phyloP scores from a whole-genome alignment of 805 yeast species.

The Candida alai region DNA sequence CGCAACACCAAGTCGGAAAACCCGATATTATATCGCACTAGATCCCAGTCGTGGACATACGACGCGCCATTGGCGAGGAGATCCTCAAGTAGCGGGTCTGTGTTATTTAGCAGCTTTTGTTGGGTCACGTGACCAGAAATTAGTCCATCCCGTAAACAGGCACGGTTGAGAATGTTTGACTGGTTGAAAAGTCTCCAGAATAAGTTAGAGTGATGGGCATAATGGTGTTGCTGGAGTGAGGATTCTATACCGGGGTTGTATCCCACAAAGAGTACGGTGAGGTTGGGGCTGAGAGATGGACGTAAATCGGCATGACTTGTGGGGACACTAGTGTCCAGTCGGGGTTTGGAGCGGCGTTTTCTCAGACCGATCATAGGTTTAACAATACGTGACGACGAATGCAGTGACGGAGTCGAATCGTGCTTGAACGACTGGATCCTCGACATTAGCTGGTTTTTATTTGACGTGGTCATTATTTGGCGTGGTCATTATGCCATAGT shows the following conservation, averaged over 20 bases:
- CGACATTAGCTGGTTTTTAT: constrained; percentile 10
- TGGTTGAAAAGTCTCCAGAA: constrained; percentile 66
- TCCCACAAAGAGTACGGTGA: constrained; percentile 56
- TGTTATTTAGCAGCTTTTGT: no score
- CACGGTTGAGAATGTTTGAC: constrained; percentile 39
- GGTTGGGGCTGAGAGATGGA: constrained; percentile 26
- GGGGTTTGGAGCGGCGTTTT: constrained; percentile 6
- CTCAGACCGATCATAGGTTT: not conserved
- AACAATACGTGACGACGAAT: not conserved
- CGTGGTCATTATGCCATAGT: no score
- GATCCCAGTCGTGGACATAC: constrained; percentile 34
- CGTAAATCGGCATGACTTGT: constrained; percentile 29
- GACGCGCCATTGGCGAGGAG: constrained; percentile 11
- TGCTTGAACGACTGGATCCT: constrained; percentile 16
- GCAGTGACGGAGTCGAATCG: not conserved
- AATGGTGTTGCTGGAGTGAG: constrained; percentile 59
- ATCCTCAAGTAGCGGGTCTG: no score
- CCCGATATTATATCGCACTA: constrained; percentile 50
- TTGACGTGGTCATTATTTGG: constrained; percentile 2
- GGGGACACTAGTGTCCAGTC: no score
- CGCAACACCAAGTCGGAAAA: constrained; percentile 69
- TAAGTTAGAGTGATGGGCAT: constrained; percentile 64
- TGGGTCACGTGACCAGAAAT: not conserved
- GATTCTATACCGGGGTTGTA: constrained; percentile 70
- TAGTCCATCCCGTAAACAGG: constrained; percentile 6